Conservation (phyloP, 2,329 filamentous ascomycete genomes). For the Ilyonectria sp. region DNA sequence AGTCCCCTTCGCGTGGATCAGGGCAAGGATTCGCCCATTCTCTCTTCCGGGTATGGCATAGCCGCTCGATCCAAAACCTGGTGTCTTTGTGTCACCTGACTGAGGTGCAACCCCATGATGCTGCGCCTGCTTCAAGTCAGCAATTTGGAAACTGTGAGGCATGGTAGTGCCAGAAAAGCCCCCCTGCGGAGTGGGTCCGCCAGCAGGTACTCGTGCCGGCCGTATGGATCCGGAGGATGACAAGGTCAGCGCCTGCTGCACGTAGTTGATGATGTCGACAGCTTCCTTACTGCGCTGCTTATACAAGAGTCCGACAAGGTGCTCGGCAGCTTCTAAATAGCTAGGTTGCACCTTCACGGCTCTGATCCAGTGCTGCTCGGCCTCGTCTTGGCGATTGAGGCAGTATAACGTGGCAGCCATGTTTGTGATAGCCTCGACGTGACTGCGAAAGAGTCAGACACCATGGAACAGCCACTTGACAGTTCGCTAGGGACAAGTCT, state of each 20-base stretch:
- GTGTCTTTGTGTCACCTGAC: conserved; percentile 38
- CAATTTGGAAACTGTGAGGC: conserved; percentile 32
- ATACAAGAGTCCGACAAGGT: conserved; percentile 90
- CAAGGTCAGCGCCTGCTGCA: conserved; percentile 80
- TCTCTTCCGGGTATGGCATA: conserved; percentile 89
- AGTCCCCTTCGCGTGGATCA: conserved; percentile 98
- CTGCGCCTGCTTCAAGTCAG: conserved; percentile 45
- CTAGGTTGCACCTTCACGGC: conserved; percentile 88
- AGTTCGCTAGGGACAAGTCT: conserved; percentile 50
- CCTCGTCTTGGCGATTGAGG: conserved; percentile 85
- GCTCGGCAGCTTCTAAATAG: conserved; percentile 95
- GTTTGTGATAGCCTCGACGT: conserved; percentile 95
- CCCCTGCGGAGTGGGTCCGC: conserved; percentile 27
- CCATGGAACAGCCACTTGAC: conserved; percentile 49
- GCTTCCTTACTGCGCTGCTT: conserved; percentile 88
- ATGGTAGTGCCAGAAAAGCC: conserved; percentile 23
- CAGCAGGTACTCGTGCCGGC: conserved; percentile 14
- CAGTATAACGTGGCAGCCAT: conserved; percentile 91
- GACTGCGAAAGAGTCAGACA: conserved; percentile 65
- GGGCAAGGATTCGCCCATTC: conserved; percentile 92
- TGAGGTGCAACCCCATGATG: conserved; percentile 40
- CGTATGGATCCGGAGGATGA: conserved; percentile 31
- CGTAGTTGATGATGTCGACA: conserved; percentile 86
- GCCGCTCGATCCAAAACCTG: conserved; percentile 64
- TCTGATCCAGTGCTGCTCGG: conserved; percentile 86